Base-by-base conservation (phyloP, 768 basidiomycete species). In the Lentinula edodes region DNA sequence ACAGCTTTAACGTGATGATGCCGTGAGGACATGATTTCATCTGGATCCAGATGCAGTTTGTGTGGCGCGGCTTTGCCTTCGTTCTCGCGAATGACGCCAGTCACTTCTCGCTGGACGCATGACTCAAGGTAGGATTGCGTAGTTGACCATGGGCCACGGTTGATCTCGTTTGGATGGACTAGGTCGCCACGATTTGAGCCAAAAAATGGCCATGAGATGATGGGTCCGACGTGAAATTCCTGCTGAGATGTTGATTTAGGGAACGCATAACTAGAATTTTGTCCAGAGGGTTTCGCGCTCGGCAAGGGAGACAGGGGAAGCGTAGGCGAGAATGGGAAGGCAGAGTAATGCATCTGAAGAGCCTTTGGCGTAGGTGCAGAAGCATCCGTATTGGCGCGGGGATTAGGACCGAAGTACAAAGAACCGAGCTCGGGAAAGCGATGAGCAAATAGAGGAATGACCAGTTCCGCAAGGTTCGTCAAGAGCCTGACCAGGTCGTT, bases 151-250 rank as follows among this genome's bases (percentile, higher is more conserved):
- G 91, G 92, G 2, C 91, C 91, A n/a, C 91, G 85, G 66, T 91
- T 78, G 39, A 93, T 78, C 65, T 91, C 89, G 20, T 77, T 74
- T 3, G 86, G 86, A 65, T 89, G 88, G 2, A 72, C 65, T 23
- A 91, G 80, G 61, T 90, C 87, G 36, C 91, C 91, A 43, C 92
- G 81, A 64, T 88, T 86, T 4, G 90, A 88, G 51, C 91, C 91
- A 70, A 94, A 94, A 79, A 93, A 94, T 1, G 91, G 89, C 91
- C 92, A 94, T 3, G 91, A 92, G 54, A 93, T 83, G 67, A 94
- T 93, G 7, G 89, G 88, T 3, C 91, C 91, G 48, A 93, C 78
- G 54, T 87, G 83, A 71, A 80, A 83, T 55, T 80, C 76, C 39
- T 71, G 66, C 46, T 32, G 55, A 56, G 41, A 42, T 28, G 16